Conservation (phyloP, 345 rosid genomes). For the Nasturtium officinale region DNA sequence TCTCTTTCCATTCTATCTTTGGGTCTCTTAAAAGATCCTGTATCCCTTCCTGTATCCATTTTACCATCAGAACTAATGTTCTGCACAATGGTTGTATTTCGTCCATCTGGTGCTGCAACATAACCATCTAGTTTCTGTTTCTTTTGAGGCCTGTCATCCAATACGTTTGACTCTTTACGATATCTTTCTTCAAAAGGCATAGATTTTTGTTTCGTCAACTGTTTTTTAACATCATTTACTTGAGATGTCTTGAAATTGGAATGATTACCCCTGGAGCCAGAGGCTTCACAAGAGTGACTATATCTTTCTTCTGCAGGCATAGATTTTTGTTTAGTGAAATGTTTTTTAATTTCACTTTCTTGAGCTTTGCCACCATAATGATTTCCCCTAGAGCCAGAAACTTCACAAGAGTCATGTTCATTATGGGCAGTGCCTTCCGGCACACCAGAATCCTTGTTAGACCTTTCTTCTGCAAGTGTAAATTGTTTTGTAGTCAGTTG, state of each 20-base stretch:
- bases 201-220: constrained; percentile 38
- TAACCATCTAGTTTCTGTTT: constrained; percentile 52
- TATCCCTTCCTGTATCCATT: neutral
- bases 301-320: constrained; percentile 29
- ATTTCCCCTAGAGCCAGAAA: constrained; percentile 23
- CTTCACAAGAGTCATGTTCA: constrained; percentile 16
- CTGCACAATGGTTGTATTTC: constrained; percentile 39
- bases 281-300: constrained; percentile 23
- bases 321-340: constrained; percentile 32
- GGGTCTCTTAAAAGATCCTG: constrained; percentile 23
- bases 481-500: constrained; percentile 27
- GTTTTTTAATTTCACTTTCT: constrained; percentile 33
- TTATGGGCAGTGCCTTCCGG: neutral
- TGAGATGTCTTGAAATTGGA: constrained; percentile 17
- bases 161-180: constrained; percentile 39
- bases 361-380: constrained; percentile 32
- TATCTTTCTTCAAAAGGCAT: constrained; percentile 37
- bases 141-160: constrained; percentile 54
- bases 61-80: constrained; percentile 28
- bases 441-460: constrained; percentile 31
- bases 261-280: constrained; percentile 26
- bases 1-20: constrained; percentile 25
- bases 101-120: constrained; percentile 35
- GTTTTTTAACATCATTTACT: constrained; percentile 12
- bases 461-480: constrained; percentile 32